Conservation (phyloP, 2,329 filamentous ascomycete genomes). For the Fusarium marasasianum region DNA sequence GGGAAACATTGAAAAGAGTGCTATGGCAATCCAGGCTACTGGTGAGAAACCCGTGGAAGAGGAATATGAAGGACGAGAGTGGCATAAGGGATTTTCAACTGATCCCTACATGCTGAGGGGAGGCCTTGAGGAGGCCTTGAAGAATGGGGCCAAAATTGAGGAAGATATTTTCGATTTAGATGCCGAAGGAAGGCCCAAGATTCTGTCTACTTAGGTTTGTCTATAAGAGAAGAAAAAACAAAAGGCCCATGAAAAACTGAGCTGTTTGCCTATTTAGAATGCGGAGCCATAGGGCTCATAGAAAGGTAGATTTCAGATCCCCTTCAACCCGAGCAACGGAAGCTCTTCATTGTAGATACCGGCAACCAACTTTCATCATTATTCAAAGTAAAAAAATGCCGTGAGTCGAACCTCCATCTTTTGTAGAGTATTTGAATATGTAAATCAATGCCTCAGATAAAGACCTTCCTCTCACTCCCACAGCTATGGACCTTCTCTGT, state of each 20-base stretch:
- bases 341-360: too few relatives aligned
- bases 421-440: too few relatives aligned
- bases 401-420: not conserved
- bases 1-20: constrained; percentile 41
- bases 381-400: not conserved
- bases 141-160: constrained; percentile 11
- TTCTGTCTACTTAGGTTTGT: not conserved
- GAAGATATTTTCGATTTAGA: constrained; percentile 10
- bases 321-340: not conserved
- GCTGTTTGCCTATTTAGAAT: not conserved
- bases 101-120: constrained; percentile 40
- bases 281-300: not conserved
- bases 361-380: too few relatives aligned
- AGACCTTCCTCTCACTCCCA: not conserved
- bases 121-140: constrained; percentile 27
- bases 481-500: constrained; percentile 22
- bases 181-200: not conserved
- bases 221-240: too few relatives aligned
- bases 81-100: constrained; percentile 40
- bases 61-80: constrained; percentile 42
- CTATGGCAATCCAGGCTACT: constrained; percentile 32
- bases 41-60: constrained; percentile 43
- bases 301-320: not conserved
- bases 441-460: not conserved
- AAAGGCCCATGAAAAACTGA: not conserved